Evolutionary conservation across 2,329 filamentous ascomycete genomes (phyloP).

Genomic region (Cladosporium sp.): DNA sequence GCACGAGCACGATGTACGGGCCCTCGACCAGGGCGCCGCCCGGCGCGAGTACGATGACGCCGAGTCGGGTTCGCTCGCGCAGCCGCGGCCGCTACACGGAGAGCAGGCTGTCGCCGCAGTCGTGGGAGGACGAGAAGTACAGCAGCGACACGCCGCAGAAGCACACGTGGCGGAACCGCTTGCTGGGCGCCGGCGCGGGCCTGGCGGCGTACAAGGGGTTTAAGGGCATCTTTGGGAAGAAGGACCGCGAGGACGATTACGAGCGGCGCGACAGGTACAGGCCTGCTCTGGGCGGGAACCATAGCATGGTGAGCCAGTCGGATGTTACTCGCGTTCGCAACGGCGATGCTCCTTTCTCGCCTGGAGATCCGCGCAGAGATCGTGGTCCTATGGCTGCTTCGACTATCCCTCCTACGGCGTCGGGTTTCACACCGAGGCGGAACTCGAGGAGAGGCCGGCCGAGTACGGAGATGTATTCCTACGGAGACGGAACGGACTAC

Average conservation of each 20-base stretch:
- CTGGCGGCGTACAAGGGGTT: slow-evolving; percentile 34
- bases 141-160: slow-evolving; percentile 19
- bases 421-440: slow-evolving; percentile 8
- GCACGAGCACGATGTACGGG: slow-evolving; percentile 5
- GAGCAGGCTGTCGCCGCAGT: slow-evolving; percentile 23
- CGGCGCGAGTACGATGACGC: slow-evolving; percentile 7
- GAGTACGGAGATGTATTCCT: slow-evolving; percentile 12
- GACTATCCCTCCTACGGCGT: slow-evolving; percentile 29
- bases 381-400: slow-evolving; percentile 5
- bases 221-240: slow-evolving; percentile 52
- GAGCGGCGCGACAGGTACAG: slow-evolving; percentile 46
- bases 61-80: slow-evolving; percentile 10
- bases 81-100: slow-evolving; percentile 11
- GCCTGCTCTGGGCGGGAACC: slow-evolving; percentile 41
- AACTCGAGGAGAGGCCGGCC: slow-evolving; percentile 4
- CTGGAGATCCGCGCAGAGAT: slow-evolving; percentile 20
- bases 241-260: slow-evolving; percentile 36
- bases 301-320: slow-evolving; percentile 39
- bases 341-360: slow-evolving; percentile 46
- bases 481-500: slow-evolving; percentile 34
- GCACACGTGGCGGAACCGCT: slow-evolving; percentile 39
- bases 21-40: slow-evolving; percentile 13
- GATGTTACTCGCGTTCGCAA: slow-evolving; percentile 47
- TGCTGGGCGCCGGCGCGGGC: slow-evolving; percentile 41
- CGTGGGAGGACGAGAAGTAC: slow-evolving; percentile 40